A percentile compares a stretch with the other conserved stretches of the same genome.
Conservation (phyloP, 352 stramenopile species). For the Phytophthora boehmeriae region DNA sequence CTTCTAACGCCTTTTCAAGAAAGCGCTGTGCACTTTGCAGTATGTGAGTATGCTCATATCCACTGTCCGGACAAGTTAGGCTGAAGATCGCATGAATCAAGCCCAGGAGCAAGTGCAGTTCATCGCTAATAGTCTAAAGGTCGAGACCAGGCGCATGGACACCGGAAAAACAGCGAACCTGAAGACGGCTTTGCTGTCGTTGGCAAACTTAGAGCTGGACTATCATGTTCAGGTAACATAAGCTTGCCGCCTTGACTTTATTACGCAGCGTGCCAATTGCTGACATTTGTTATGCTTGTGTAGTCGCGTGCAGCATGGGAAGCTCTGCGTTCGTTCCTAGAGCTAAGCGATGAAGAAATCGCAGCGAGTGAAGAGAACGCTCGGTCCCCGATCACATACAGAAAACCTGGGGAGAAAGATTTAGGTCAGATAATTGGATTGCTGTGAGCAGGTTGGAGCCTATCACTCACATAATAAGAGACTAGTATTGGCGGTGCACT, state of each 20-base stretch:
- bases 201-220: conserved; percentile 80
- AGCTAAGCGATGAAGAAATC: conserved; percentile 62
- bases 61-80: conserved; percentile 31
- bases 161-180: conserved; percentile 79
- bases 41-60: background rate
- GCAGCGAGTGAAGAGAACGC: conserved; percentile 61
- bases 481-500: conserved; percentile 14
- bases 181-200: conserved; percentile 75
- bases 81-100: conserved; percentile 88
- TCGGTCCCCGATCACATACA: conserved; percentile 55
- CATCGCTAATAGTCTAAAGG: conserved; percentile 86
- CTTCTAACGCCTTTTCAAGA: too few relatives aligned
- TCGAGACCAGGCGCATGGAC: conserved; percentile 85
- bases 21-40: too few relatives aligned
- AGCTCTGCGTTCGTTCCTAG: conserved; percentile 66
- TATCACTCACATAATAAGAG: conserved; percentile 15
- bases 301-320: conserved; percentile 80
- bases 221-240: conserved; percentile 79
- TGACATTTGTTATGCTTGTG: conserved; percentile 13
- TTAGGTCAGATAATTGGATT: conserved; percentile 71
- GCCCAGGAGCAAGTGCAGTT: conserved; percentile 89
- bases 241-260: background rate
- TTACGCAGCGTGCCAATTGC: background rate
- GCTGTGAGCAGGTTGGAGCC: conserved; percentile 41
- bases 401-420: conserved; percentile 75